Percentiles rank a stretch among this genome's conserved stretches.
phyloP scores from a whole-genome alignment of 352 stramenopile species.

The Salisapilia sapeloensis region DNA sequence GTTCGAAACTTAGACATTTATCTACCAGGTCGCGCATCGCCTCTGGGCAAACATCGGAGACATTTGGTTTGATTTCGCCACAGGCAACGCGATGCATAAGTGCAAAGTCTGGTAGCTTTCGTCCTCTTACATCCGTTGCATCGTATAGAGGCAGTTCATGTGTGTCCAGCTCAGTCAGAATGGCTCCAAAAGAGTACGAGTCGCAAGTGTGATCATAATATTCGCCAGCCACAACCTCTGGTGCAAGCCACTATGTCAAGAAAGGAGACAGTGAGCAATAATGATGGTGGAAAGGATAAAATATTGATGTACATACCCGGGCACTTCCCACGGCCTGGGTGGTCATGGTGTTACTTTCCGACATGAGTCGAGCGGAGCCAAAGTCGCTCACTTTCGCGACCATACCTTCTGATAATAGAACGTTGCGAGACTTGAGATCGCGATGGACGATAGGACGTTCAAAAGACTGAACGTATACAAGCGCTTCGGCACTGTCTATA shows the following conservation, averaged over 20 bases:
- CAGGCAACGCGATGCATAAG: too few relatives aligned
- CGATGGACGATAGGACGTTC: slow-evolving; percentile 8
- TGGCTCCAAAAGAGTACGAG: slow-evolving; percentile 1
- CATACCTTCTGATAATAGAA: slow-evolving; percentile 3
- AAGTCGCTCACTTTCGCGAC: background rate
- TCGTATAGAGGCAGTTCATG: slow-evolving; percentile 6
- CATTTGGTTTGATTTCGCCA: too few relatives aligned
- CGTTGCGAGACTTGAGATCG: slow-evolving; percentile 9
- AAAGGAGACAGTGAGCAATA: too few relatives aligned
- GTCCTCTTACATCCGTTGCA: too few relatives aligned
- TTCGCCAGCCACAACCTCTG: slow-evolving; percentile 1
- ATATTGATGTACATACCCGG: too few relatives aligned
- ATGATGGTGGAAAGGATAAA: too few relatives aligned
- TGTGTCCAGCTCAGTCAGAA: slow-evolving; percentile 5
- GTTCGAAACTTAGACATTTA: slow-evolving; percentile 31
- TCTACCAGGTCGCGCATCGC: slow-evolving; percentile 28
- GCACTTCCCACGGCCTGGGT: too few relatives aligned
- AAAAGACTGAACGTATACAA: slow-evolving; percentile 14
- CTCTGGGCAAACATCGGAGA: slow-evolving; percentile 20
- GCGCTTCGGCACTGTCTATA: slow-evolving; percentile 5
- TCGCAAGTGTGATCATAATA: slow-evolving; percentile 1
- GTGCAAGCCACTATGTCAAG: slow-evolving; percentile 1
- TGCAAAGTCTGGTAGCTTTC: too few relatives aligned
- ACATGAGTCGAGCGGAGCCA: too few relatives aligned
- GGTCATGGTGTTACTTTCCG: too few relatives aligned